Evolutionary conservation across 1,284 basidiomycete genomes (phyloP).

Genomic region (Ganoderma resinaceum): DNA sequence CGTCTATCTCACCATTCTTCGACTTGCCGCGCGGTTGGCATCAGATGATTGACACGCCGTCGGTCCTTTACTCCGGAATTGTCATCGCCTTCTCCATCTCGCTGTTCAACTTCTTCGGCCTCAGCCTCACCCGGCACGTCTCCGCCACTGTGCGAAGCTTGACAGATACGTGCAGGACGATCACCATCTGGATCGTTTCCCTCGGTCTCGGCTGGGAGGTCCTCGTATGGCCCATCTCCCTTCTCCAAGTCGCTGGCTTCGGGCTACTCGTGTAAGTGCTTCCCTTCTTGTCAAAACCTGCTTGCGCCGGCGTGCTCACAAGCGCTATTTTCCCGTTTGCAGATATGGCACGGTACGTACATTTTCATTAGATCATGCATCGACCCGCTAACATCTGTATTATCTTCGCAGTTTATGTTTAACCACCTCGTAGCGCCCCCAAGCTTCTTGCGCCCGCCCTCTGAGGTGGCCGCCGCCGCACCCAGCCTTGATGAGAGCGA

Average conservation of each 20-base stretch:
- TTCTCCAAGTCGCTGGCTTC: conserved; percentile 92
- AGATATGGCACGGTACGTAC: conserved; percentile 43
- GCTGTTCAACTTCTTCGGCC: conserved; percentile 96
- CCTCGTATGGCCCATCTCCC: conserved; percentile 82
- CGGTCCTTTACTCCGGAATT: conserved; percentile 80
- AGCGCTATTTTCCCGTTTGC: neutral
- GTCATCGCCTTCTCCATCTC: conserved; percentile 77
- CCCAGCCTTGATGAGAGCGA: conserved; percentile 55
- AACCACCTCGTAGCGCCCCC: conserved; percentile 76
- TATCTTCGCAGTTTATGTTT: conserved; percentile 63
- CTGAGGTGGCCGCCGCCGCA: conserved; percentile 36
- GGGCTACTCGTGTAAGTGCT: conserved; percentile 83
- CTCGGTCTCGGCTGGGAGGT: conserved; percentile 93
- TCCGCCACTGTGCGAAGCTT: conserved; percentile 90
- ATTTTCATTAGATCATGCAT: neutral
- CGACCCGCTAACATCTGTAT: conserved; percentile 12
- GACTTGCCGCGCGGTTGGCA: conserved; percentile 90
- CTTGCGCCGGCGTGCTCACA: conserved; percentile 7
- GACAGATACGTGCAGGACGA: conserved; percentile 95
- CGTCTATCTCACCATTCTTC: conserved; percentile 77
- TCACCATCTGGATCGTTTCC: conserved; percentile 91
- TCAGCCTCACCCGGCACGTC: conserved; percentile 91
- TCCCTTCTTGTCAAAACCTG: conserved; percentile 30
- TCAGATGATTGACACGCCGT: conserved; percentile 85
- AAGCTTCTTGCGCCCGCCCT: conserved; percentile 55